Base-by-base conservation (phyloP, 768 basidiomycete species). In the Mycena rebaudengoi region DNA sequence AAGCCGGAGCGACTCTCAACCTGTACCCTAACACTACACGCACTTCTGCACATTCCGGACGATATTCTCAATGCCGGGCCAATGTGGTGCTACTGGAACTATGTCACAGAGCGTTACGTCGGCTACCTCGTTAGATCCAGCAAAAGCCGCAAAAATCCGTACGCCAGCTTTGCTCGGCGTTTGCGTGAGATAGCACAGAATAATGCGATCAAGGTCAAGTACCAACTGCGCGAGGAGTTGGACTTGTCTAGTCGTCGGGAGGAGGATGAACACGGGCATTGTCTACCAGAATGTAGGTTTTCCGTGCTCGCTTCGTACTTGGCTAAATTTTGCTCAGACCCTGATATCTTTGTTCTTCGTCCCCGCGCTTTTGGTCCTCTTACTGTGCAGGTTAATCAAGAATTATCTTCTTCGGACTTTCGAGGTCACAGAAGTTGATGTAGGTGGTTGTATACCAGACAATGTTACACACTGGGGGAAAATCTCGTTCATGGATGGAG, bases 141-240 rank as follows among this genome's bases (percentile, higher is more conserved):
- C 13, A 12, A 55, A n/a, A 40, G 35, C 13, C 53, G 53, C 10
- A 20, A 29, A 25, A 12, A 26, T 25, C 53, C 53, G 7, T 40
- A 55, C 40, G 53, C 39, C 33, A 55, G 37, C 39, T 55, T 55
- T 21, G 28, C 53, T 21, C 53, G 53, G 21, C 53, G 53, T 5
- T 39, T 55, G n/a, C 51, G 51, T 21, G 51, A 53, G 23, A 53
- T 53, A n/a, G 51, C 51, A 7, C 51, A 53, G 32, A 53, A 53
- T 32, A 37, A 7, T 20, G 51, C 51, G 7, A 53, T 53, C 51
- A 53, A 53, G 23, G 32, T 53, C 21, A 7, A 23, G 23, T 53
- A 33, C 26, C 28, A 53, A 7, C 32, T 53, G 29, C n/a, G n/a
- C 12, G 26, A 33, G 14, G 51, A 53, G 32, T 32, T 53, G 32